Evolutionary conservation across 768 basidiomycete species (phyloP).

Genomic region (Phanerochaete sordida): DNA sequence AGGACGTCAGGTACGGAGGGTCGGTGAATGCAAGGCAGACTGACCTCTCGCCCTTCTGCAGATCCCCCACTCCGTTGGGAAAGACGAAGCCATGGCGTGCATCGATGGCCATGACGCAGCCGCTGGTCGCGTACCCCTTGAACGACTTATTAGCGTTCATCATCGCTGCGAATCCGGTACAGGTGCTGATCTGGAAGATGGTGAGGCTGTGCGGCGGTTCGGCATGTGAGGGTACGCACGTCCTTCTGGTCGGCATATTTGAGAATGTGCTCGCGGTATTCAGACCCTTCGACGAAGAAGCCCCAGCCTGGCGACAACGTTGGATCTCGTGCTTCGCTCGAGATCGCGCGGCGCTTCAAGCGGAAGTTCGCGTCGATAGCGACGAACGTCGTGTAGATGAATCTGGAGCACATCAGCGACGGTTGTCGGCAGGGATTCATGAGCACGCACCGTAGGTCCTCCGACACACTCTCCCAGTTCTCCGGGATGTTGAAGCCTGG

Average conservation of each 20-base stretch:
- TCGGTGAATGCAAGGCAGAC: background rate
- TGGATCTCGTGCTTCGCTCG: constrained; percentile 14
- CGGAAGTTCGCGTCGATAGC: constrained; percentile 29
- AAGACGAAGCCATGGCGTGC: constrained; percentile 21
- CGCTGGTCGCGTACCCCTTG: background rate
- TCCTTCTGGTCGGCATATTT: constrained; percentile 15
- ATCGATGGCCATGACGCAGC: constrained; percentile 6
- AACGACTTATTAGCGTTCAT: background rate
- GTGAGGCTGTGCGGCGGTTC: too few relatives aligned
- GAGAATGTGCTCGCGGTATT: constrained; percentile 18
- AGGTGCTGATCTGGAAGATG: background rate
- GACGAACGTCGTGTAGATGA: constrained; percentile 21
- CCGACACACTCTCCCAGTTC: constrained; percentile 14
- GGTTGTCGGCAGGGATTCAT: background rate
- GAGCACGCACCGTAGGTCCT: constrained; percentile 8
- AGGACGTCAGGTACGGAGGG: background rate
- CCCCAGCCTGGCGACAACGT: constrained; percentile 22
- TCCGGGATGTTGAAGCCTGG: constrained; percentile 18
- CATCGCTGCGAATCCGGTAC: background rate
- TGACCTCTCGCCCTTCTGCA: constrained; percentile 25
- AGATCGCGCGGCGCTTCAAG: constrained; percentile 19
- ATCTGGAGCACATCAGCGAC: constrained; percentile 14
- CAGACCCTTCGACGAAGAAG: constrained; percentile 22
- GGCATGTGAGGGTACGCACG: too few relatives aligned
- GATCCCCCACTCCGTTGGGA: constrained; percentile 20